Evolutionary conservation across 1,284 basidiomycete genomes (phyloP).

Genomic region (Cutaneotrichosporon mucoides): DNA sequence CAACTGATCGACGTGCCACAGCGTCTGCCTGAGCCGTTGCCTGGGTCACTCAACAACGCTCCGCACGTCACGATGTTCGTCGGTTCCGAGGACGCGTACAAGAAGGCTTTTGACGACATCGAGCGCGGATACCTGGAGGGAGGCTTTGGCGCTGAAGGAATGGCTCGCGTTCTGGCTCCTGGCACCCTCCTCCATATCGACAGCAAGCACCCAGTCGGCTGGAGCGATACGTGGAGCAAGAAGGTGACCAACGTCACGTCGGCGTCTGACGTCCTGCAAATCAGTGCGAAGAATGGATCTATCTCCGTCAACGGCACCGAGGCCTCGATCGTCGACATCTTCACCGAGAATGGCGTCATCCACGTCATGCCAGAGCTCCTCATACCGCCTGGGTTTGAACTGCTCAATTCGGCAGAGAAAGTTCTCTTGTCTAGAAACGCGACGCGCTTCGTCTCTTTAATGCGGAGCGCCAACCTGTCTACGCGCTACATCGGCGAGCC

Average conservation of each 20-base stretch:
- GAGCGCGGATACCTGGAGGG: constrained; percentile 82
- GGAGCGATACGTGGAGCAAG: constrained; percentile 35
- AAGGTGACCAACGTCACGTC: constrained; percentile 17
- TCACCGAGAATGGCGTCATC: constrained; percentile 87
- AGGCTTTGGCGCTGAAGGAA: constrained; percentile 72
- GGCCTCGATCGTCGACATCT: constrained; percentile 71
- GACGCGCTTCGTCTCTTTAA: constrained; percentile 78
- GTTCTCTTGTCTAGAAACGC: constrained; percentile 70
- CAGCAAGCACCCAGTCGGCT: constrained; percentile 29
- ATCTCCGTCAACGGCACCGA: constrained; percentile 62
- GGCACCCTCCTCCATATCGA: constrained; percentile 58
- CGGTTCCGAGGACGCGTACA: constrained; percentile 78
- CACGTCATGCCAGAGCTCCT: constrained; percentile 83
- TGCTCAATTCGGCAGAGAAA: constrained; percentile 80
- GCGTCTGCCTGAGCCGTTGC: constrained; percentile 64
- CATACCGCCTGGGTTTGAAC: constrained; percentile 67
- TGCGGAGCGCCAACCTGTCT: constrained; percentile 75
- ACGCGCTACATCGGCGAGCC: constrained; percentile 62
- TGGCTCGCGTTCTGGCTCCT: constrained; percentile 70
- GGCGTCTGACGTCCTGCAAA: constrained; percentile 63
- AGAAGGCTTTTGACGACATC: constrained; percentile 57
- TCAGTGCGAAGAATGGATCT: constrained; percentile 57
- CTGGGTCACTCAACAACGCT: constrained; percentile 46
- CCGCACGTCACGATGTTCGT: constrained; percentile 84
- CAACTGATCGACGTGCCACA: constrained; percentile 54